A percentile compares a stretch with the other conserved stretches of the same genome.
phyloP scores from a whole-genome alignment of 257 asterid species.

The Plantago major region DNA sequence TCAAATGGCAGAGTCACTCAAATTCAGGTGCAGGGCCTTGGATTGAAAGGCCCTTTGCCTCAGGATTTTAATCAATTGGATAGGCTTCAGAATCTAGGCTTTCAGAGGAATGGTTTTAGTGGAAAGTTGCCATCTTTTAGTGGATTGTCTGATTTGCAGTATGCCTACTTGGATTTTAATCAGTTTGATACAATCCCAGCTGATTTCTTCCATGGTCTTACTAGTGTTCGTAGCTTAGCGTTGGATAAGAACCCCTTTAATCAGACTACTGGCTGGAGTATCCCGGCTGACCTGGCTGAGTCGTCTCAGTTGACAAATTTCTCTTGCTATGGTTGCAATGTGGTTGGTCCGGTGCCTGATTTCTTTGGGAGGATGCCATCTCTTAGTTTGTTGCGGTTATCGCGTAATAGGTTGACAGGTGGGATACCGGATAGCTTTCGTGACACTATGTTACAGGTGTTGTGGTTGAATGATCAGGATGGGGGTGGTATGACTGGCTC shows the following conservation, averaged over 20 bases:
- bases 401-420: conserved; percentile 55
- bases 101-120: conserved; percentile 54
- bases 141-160: conserved; percentile 61
- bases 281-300: conserved; percentile 51
- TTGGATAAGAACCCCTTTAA: conserved; percentile 71
- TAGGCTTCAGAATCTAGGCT: conserved; percentile 56
- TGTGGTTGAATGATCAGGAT: conserved; percentile 76
- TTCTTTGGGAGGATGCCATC: conserved; percentile 63
- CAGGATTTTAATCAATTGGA: conserved; percentile 53
- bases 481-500: conserved; percentile 54
- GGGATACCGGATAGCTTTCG: conserved; percentile 43
- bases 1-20: conserved; percentile 65
- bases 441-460: conserved; percentile 53
- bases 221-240: conserved; percentile 47
- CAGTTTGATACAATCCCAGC: conserved; percentile 58
- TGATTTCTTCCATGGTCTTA: conserved; percentile 68
- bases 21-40: conserved; percentile 73
- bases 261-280: conserved; percentile 56
- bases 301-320: conserved; percentile 60
- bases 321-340: conserved; percentile 60
- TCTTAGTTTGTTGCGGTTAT: conserved; percentile 37
- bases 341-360: conserved; percentile 68
- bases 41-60: conserved; percentile 68
- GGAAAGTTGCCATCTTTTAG: conserved; percentile 63
- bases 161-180: conserved; percentile 58